Base-by-base conservation (phyloP, 768 basidiomycete genomes). In the Boletus edulis region DNA sequence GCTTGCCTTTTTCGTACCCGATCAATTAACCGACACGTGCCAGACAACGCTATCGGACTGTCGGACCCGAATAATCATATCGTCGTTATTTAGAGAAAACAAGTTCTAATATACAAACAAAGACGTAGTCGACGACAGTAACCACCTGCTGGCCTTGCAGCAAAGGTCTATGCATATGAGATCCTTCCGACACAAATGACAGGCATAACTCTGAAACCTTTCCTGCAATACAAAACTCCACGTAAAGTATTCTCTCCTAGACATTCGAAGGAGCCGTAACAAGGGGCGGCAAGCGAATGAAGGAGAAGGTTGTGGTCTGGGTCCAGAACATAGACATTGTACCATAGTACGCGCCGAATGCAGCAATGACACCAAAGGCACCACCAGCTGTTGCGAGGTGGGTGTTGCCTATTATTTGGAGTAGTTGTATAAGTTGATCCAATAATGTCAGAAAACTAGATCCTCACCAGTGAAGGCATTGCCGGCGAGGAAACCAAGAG, bases 1-100 rank as follows among this genome's bases (percentile, higher is more conserved):
- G n/a, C n/a, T 18, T 68, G 59, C 67, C 68, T 60, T 67, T 61
- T 68, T 55, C 59, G 62, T 65, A 67, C 43, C 55, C 68, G 66
- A 68, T 68, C 68, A 54, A 18, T 41, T 27, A 32, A n/a, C 3
- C 8, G 43, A 52, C 65, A 67, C 65, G 59, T 61, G 62, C 54
- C 39, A 52, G 52, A 18, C 27, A 29, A 29, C 29, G 8, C 29
- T 42, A 51, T 27, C 52, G 53, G 60, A 56, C 55, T 52, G 46
- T 22, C 6, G 44, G 6, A 12, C 27, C 8, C 14, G 35, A 24
- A 24, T 24, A 24, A 4, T 24, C 24, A 24, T 4, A 5, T 24
- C 27, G 29, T 29, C 8, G 5, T 27, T 8, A 27, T 27, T 27
- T 27, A 27, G 27, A 9, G 8, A 9, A 9, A 29, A 29, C 29